A percentile compares a stretch with the other conserved stretches of the same genome.
These are phyloP conservation scores for Pouteria glomerata DNA, from an alignment of 148 eudicot genomes.

Conservation along the genomic window DNA sequence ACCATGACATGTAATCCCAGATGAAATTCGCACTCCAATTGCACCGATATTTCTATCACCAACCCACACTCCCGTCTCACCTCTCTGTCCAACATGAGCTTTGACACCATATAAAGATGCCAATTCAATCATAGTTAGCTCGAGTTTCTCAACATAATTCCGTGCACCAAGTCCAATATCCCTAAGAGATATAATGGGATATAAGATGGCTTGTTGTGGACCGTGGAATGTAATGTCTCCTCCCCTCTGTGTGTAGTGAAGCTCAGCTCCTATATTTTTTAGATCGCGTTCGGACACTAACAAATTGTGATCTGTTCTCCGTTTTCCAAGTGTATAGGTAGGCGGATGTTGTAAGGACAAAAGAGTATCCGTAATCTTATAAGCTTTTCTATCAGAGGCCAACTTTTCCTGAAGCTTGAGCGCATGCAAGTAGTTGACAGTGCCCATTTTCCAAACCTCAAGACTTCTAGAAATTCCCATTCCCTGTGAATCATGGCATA, in stretches of 20 bases:
- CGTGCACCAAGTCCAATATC: constrained; percentile 84
- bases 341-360: constrained; percentile 85
- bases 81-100: constrained; percentile 51
- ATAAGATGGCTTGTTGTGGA: constrained; percentile 74
- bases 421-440: constrained; percentile 56
- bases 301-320: constrained; percentile 74
- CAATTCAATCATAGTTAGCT: constrained; percentile 70
- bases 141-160: constrained; percentile 82
- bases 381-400: constrained; percentile 58
- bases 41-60: constrained; percentile 86
- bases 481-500: constrained; percentile 26
- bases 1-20: constrained; percentile 84
- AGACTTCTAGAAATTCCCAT: constrained; percentile 58
- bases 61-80: constrained; percentile 94
- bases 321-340: constrained; percentile 87
- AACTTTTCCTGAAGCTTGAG: constrained; percentile 79
- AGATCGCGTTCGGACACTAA: constrained; percentile 59
- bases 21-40: constrained; percentile 79
- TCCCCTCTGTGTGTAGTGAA: constrained; percentile 85
- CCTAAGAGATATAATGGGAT: constrained; percentile 72
- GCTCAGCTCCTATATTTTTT: constrained; percentile 69
- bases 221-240: constrained; percentile 92
- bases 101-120: constrained; percentile 64
- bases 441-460: constrained; percentile 82
- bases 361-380: constrained; percentile 50